Conservation (phyloP, 768 basidiomycete genomes). For the Trametes cubensis region DNA sequence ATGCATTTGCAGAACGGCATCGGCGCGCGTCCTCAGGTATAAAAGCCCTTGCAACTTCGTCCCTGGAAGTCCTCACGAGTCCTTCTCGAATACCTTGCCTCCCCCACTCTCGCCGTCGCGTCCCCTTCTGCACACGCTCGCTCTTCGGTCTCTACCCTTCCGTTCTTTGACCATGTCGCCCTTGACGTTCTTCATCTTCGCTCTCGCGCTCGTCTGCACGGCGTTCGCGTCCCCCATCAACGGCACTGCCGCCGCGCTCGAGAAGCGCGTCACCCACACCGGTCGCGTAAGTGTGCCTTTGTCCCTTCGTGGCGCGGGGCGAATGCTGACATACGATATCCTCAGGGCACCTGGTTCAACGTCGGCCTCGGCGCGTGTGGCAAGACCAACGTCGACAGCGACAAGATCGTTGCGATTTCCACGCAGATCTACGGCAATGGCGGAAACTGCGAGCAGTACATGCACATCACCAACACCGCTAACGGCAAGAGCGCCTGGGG, state of each 20-base stretch:
- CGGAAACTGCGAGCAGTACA: constrained; percentile 64
- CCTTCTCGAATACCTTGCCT: constrained; percentile 28
- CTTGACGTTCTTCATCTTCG: constrained; percentile 38
- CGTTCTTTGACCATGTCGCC: constrained; percentile 41
- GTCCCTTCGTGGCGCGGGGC: neutral
- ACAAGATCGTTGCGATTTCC: constrained; percentile 66
- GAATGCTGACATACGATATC: constrained; percentile 6
- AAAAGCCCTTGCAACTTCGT: constrained; percentile 22
- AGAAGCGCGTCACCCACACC: constrained; percentile 53
- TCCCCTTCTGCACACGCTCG: constrained; percentile 23
- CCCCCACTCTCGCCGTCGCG: constrained; percentile 28
- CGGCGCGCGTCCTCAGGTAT: constrained; percentile 22
- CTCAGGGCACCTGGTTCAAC: constrained; percentile 70
- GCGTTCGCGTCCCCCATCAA: constrained; percentile 51
- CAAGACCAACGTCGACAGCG: constrained; percentile 45
- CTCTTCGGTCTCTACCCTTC: constrained; percentile 11
- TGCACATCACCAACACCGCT: constrained; percentile 60
- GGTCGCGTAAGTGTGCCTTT: constrained; percentile 53
- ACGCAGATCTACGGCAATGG: constrained; percentile 55
- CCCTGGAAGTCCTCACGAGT: constrained; percentile 23
- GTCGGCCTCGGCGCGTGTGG: constrained; percentile 70
- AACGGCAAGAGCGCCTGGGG: constrained; percentile 55
- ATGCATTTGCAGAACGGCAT: constrained; percentile 16
- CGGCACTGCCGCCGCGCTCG: constrained; percentile 40
- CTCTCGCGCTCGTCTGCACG: constrained; percentile 46